Conservation (phyloP, 768 basidiomycete species). For the Phylloporus sp. region DNA sequence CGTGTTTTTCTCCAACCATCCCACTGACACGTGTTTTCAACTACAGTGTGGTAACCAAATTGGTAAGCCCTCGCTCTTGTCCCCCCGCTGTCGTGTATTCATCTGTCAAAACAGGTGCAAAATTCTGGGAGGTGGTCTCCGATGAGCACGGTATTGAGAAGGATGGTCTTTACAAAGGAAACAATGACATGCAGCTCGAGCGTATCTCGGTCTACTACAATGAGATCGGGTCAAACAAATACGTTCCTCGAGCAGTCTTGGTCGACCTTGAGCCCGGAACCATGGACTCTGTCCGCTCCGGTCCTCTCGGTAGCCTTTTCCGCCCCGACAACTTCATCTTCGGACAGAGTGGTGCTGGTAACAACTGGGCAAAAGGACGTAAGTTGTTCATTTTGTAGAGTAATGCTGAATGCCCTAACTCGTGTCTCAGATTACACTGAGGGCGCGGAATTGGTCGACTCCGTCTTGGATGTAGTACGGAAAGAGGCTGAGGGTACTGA, state of each 20-base stretch:
- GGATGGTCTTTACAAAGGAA: constrained; percentile 93
- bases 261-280: constrained; percentile 98
- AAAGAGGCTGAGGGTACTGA: constrained; percentile 99
- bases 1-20: background rate
- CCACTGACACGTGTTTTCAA: constrained; percentile 30
- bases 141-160: constrained; percentile 96
- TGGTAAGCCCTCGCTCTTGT: constrained; percentile 51
- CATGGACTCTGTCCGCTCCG: constrained; percentile 89
- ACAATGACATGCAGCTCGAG: constrained; percentile 92
- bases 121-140: constrained; percentile 97
- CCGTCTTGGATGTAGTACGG: constrained; percentile 96
- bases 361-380: constrained; percentile 99
- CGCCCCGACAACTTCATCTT: constrained; percentile 98
- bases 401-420: background rate
- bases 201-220: constrained; percentile 98
- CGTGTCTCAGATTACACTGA: constrained; percentile 66
- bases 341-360: constrained; percentile 96
- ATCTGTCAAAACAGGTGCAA: constrained; percentile 60
- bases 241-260: constrained; percentile 96
- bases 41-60: constrained; percentile 97
- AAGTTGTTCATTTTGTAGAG: constrained; percentile 36
- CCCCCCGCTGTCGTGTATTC: constrained; percentile 12
- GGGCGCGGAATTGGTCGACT: constrained; percentile 98
- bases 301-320: constrained; percentile 89
- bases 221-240: constrained; percentile 92